Conservation (phyloP, 495 filamentous ascomycete genomes). For the Penicillium diatomitis region DNA sequence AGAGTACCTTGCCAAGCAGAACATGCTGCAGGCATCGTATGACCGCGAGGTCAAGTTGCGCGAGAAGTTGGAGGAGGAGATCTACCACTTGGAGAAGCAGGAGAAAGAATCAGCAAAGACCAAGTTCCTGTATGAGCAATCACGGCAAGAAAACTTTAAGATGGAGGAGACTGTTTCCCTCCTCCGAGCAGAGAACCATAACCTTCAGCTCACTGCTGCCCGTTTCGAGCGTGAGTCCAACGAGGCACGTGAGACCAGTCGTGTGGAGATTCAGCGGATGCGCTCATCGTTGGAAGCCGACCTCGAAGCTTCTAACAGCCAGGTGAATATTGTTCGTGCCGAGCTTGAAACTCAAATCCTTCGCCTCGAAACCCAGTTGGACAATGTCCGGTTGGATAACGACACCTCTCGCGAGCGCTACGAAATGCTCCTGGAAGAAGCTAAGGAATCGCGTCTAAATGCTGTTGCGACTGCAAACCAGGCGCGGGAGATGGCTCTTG, state of each 20-base stretch:
- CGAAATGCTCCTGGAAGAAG: slow-evolving; percentile 72
- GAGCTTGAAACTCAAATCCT: slow-evolving; percentile 66
- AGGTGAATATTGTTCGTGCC: slow-evolving; percentile 69
- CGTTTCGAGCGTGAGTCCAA: slow-evolving; percentile 76
- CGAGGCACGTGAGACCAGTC: slow-evolving; percentile 67
- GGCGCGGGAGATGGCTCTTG: slow-evolving; percentile 52
- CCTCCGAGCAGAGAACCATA: slow-evolving; percentile 59
- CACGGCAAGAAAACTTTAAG: slow-evolving; percentile 44
- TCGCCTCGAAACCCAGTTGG: slow-evolving; percentile 58
- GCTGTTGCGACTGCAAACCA: slow-evolving; percentile 48
- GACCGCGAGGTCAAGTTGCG: slow-evolving; percentile 68
- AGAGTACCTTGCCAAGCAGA: slow-evolving; percentile 61
- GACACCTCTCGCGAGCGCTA: slow-evolving; percentile 64
- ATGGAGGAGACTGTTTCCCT: slow-evolving; percentile 56
- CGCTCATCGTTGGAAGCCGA: slow-evolving; percentile 71
- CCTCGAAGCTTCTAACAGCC: slow-evolving; percentile 68
- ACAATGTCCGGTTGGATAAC: slow-evolving; percentile 61
- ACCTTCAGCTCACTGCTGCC: slow-evolving; percentile 49
- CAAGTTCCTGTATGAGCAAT: slow-evolving; percentile 46
- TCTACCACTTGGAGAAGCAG: slow-evolving; percentile 64
- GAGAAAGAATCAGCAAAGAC: slow-evolving; percentile 58
- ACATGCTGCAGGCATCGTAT: slow-evolving; percentile 68
- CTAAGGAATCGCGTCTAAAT: slow-evolving; percentile 40
- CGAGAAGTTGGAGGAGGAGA: slow-evolving; percentile 70
- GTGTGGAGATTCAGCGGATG: slow-evolving; percentile 67